Percentiles rank a stretch among this genome's conserved stretches.
Conservation (phyloP, 1,139 yeast genomes). For the Yamadazyma taylorii region DNA sequence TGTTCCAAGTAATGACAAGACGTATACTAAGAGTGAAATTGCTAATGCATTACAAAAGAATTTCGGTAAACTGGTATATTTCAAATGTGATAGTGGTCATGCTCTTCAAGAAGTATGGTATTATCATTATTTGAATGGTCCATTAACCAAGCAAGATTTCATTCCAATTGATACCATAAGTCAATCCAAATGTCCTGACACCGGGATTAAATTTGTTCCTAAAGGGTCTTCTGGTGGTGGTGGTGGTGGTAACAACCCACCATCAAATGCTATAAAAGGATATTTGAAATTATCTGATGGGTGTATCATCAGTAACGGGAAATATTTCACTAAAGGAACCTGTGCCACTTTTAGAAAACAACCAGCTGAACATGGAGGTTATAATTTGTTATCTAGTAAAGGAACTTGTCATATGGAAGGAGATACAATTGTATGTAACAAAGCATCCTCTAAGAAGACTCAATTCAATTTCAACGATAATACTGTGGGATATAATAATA, state of each 20-base stretch:
- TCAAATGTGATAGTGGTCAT: constrained; percentile 60
- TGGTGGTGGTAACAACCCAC: constrained; percentile 26
- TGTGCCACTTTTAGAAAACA: constrained; percentile 65
- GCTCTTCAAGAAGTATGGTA: constrained; percentile 91
- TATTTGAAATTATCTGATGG: constrained; percentile 60
- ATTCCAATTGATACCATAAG: constrained; percentile 61
- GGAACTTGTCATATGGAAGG: constrained; percentile 68
- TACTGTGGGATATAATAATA: constrained; percentile 63
- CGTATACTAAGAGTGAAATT: constrained; percentile 67
- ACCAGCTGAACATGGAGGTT: constrained; percentile 69
- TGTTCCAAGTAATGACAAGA: constrained; percentile 57
- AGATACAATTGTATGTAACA: constrained; percentile 36
- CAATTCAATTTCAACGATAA: constrained; percentile 51
- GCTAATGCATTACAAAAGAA: constrained; percentile 59
- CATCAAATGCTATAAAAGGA: constrained; percentile 40
- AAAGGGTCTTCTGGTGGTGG: constrained; percentile 47
- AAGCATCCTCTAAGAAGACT: constrained; percentile 33
- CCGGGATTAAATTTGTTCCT: constrained; percentile 75
- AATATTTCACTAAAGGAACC: constrained; percentile 80
- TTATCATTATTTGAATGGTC: constrained; percentile 76
- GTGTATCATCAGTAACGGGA: constrained; percentile 81
- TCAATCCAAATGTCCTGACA: constrained; percentile 60
- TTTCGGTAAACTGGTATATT: constrained; percentile 63
- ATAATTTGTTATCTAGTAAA: constrained; percentile 60
- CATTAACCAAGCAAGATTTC: constrained; percentile 66